Base-by-base conservation (phyloP, 225 moss, liverwort and hornwort species). In the Bryoerythrophyllum caledonicum region DNA sequence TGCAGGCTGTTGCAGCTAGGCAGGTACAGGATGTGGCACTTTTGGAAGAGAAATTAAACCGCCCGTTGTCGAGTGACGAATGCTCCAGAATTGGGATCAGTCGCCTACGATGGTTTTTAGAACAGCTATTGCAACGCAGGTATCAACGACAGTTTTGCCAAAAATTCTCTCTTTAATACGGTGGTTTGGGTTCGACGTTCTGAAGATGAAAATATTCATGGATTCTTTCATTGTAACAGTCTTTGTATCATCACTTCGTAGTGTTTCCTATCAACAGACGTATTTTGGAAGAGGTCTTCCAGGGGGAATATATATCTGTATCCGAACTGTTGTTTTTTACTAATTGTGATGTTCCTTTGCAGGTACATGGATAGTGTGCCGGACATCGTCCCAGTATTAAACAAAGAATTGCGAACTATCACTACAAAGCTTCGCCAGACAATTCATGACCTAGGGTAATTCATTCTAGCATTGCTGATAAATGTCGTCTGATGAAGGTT, bases 351-450 rank as follows among this genome's bases (percentile, higher is more conserved):
- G 2, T 44, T 63, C 4, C 63, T 56, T 71, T 40, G 49, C n/a
- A 94, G 94, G 76, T 96, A 94, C 82, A 86, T 96, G 86, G 91
- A 91, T 38, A 94, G 90, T 74, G 91, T 96, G 67, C 96, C 96
- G 54, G 82, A 79, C 15, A 92, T 96, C 66, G 89, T 96, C 71
- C 96, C 94, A 35, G 68, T 89, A 69, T 69, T 96, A 68, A 93
- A 91, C 72, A 91, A 76, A 74, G 96, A 96, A 78, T 83, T 92
- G 65, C 87, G 94, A 57, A 85, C 80, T 68, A 83, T 86, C 54
- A 83, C 86, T 43, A 73, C 80, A 74, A 96, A 87, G 81, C 80
- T 92, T 80, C 90, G 89, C 63, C 92, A 90, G 70, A 88, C 87
- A 60, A 71, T 82, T 82, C 88, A 86, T 66, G 96, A 96, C 68